Conservation (phyloP, 1,284 basidiomycete species). For the Puccinia novopanici region DNA sequence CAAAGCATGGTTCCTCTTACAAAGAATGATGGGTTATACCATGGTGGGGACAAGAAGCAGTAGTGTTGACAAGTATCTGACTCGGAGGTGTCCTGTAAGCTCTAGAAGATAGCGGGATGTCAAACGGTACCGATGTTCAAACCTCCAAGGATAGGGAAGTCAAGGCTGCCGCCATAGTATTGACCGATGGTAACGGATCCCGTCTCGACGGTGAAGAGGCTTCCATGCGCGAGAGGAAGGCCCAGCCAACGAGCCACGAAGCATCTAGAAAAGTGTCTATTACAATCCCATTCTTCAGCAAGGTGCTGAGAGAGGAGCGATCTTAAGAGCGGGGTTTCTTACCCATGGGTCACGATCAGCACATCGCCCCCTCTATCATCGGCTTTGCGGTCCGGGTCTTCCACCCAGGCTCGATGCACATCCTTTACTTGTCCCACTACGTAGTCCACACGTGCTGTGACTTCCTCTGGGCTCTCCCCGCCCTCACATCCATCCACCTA, state of each 20-base stretch:
- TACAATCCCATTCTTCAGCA: neutral
- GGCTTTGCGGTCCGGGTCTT: constrained; percentile 52
- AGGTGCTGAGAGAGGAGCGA: neutral
- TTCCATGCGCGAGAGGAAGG: constrained; percentile 53
- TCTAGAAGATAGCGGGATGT: neutral
- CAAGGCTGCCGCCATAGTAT: constrained; percentile 27
- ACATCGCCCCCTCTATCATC: constrained; percentile 56
- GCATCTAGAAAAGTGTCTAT: constrained; percentile 46
- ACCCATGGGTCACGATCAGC: constrained; percentile 55
- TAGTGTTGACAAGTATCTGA: neutral
- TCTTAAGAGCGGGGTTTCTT: neutral
- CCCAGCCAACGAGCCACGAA: constrained; percentile 56
- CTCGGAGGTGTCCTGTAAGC: neutral
- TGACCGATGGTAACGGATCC: constrained; percentile 51
- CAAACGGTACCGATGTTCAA: constrained; percentile 36
- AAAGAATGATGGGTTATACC: neutral
- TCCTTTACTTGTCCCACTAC: constrained; percentile 53
- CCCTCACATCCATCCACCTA: constrained; percentile 48
- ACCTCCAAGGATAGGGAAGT: constrained; percentile 35
- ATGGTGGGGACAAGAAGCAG: neutral
- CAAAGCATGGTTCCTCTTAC: neutral
- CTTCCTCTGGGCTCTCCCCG: constrained; percentile 26
- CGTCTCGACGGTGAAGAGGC: constrained; percentile 55
- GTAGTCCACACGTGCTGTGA: constrained; percentile 15
- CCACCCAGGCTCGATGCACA: constrained; percentile 52